A percentile compares a stretch with the other conserved stretches of the same genome.
These are phyloP conservation scores for Fusarium sp. DNA, from an alignment of 2,329 filamentous ascomycete species.

Conservation along the genomic window DNA sequence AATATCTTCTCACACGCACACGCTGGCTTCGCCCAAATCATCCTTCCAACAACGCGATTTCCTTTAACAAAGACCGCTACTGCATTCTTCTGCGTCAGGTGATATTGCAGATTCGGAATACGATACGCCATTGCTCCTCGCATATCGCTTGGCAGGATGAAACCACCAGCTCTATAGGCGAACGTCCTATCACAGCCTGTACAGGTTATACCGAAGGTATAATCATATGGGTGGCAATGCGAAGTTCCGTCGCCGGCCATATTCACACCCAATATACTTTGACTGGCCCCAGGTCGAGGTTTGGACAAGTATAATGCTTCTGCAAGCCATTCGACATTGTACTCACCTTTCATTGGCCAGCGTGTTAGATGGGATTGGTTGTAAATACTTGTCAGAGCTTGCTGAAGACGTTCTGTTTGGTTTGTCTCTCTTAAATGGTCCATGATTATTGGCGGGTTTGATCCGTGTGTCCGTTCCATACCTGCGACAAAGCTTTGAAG, in stretches of 20 bases:
- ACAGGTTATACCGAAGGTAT: not conserved
- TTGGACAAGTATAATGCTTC: not conserved
- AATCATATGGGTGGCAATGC: not conserved
- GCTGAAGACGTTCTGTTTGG: not conserved
- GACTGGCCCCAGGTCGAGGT: fast-evolving
- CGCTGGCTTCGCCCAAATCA: not conserved
- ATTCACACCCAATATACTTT: not conserved
- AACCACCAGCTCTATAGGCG: not conserved
- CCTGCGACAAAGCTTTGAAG: not conserved
- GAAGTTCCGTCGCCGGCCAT: not conserved
- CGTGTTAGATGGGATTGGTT: not conserved
- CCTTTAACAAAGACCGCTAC: not conserved
- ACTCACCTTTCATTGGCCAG: not conserved
- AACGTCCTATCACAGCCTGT: not conserved
- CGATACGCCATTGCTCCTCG: not conserved
- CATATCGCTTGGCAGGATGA: not conserved
- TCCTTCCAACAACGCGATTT: not conserved
- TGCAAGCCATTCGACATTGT: not conserved
- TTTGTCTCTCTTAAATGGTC: not conserved
- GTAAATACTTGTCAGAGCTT: not conserved
- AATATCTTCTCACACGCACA: not conserved
- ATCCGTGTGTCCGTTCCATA: not conserved
- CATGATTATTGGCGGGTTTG: fast-evolving
- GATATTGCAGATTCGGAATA: not conserved
- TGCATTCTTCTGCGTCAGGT: not conserved